Evolutionary conservation across 1,139 yeast species (phyloP).

Genomic region (Candida buenavistaensis): DNA sequence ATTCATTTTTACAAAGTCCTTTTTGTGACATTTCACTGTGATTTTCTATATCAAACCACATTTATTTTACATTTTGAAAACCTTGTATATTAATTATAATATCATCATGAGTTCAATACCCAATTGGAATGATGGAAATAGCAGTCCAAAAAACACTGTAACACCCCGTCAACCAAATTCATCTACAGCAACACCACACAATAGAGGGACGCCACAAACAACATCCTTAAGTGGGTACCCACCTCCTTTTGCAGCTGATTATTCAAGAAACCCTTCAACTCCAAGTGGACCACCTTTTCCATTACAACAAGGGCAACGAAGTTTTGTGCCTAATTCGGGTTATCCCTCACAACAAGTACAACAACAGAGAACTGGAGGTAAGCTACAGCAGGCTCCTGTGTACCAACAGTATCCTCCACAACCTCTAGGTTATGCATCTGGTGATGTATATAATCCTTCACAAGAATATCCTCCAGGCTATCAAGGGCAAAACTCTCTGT

Average conservation of each 20-base stretch:
- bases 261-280: constrained; percentile 2
- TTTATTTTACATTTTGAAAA: too few relatives aligned
- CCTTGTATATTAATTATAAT: too few relatives aligned
- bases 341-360: constrained; percentile 6
- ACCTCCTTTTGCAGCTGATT: constrained; percentile 4
- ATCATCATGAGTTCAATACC: constrained; percentile 3
- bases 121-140: constrained; percentile 4
- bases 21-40: constrained; percentile 3
- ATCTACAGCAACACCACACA: not conserved
- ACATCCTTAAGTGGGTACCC: constrained; percentile 1
- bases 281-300: constrained; percentile 5
- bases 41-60: not conserved
- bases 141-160: not conserved
- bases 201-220: not conserved
- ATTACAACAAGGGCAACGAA: constrained; percentile 5
- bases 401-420: constrained; percentile 15
- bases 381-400: constrained; percentile 8
- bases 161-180: constrained; percentile 3
- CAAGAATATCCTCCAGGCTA: constrained; percentile 8
- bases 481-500: constrained; percentile 8
- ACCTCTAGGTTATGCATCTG: constrained; percentile 11
- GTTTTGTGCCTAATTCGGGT: constrained; percentile 6
- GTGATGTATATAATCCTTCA: constrained; percentile 10
- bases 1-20: too few relatives aligned
- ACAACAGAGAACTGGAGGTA: constrained; percentile 6